Percentiles rank a stretch among this genome's conserved stretches.
These are phyloP conservation scores for Calonectria fujianensis DNA, from an alignment of 2,329 filamentous ascomycete species.

Conservation along the genomic window DNA sequence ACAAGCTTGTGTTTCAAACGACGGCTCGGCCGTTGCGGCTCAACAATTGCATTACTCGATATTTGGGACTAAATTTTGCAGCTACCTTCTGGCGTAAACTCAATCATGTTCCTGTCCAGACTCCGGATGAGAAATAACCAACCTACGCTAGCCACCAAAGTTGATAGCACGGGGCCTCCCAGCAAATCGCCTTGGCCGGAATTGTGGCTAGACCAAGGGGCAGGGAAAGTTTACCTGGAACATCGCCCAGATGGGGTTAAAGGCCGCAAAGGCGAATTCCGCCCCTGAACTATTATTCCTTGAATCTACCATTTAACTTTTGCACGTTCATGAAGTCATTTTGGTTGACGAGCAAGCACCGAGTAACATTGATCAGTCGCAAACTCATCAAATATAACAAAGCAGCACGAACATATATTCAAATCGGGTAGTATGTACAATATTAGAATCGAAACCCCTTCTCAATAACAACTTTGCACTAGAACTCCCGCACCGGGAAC, in stretches of 20 bases:
- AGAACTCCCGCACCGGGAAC: conserved; percentile 38
- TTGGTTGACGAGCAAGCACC: not conserved
- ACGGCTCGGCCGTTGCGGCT: not conserved
- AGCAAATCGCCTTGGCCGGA: not conserved
- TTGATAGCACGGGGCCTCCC: not conserved
- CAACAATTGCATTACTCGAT: not conserved
- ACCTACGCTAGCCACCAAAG: not conserved
- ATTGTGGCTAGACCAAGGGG: not conserved
- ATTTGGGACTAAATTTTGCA: not conserved
- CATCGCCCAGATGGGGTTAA: not conserved
- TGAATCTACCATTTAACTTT: not conserved
- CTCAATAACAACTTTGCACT: not conserved
- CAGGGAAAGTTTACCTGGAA: not conserved
- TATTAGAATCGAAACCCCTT: not conserved
- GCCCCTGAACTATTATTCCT: not conserved
- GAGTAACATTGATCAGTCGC: not conserved
- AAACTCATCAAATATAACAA: not conserved
- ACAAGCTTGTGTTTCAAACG: not conserved
- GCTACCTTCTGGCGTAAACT: not conserved
- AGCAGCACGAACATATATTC: not conserved
- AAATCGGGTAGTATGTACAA: conserved; percentile 1
- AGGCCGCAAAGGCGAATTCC: not conserved
- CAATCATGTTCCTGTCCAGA: too few species aligned
- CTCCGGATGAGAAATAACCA: not conserved
- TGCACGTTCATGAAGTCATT: not conserved